A percentile compares a stretch with the other conserved stretches of the same genome.
phyloP scores from a whole-genome alignment of 1,284 basidiomycete species.

The Ceratobasidium sp. region DNA sequence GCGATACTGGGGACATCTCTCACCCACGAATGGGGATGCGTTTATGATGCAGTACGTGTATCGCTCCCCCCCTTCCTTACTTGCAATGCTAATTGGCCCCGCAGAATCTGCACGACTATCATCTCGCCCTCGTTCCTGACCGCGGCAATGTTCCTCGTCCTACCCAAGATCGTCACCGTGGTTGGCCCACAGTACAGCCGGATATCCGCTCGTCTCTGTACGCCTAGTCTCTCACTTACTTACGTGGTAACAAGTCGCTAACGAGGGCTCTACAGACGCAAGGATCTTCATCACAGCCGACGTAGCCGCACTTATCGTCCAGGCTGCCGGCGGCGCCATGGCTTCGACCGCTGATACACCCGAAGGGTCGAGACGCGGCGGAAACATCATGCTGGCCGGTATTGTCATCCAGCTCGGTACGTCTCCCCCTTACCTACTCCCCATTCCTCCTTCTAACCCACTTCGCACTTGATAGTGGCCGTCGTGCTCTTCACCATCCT shows the following conservation, averaged over 20 bases:
- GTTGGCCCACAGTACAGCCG: conserved; percentile 48
- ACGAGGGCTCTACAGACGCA: conserved; percentile 43
- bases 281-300: conserved; percentile 48
- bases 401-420: conserved; percentile 69
- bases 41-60: conserved; percentile 64
- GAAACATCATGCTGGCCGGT: conserved; percentile 69
- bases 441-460: neutral
- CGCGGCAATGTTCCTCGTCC: conserved; percentile 51
- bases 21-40: conserved; percentile 50
- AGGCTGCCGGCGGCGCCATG: conserved; percentile 50
- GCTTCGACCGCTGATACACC: conserved; percentile 43
- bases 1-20: conserved; percentile 50
- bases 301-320: conserved; percentile 47
- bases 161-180: conserved; percentile 56
- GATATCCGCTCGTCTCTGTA: conserved; percentile 56
- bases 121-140: conserved; percentile 44
- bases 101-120: conserved; percentile 38
- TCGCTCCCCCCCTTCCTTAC: neutral
- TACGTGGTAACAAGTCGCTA: neutral
- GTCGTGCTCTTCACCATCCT: conserved; percentile 55
- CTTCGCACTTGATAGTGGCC: conserved; percentile 47
- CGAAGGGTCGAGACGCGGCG: conserved; percentile 55
- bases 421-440: conserved; percentile 44
- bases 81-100: neutral
- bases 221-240: conserved; percentile 16